Base-by-base conservation (phyloP, 345 rosid species). In the Salix brachista region DNA sequence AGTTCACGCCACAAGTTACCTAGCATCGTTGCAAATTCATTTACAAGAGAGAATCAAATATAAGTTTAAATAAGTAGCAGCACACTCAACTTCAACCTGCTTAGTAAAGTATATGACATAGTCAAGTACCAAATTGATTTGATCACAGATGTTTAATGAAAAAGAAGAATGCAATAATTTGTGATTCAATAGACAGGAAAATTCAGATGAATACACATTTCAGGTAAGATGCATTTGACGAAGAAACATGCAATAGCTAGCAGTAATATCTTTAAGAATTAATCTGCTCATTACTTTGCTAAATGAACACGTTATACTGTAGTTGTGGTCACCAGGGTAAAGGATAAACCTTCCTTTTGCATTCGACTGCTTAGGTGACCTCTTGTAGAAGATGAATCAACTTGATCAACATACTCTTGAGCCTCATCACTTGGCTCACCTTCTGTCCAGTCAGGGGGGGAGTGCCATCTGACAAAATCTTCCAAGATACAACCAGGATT, bases 381-480 rank as follows among this genome's bases (percentile, higher is more conserved):
- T 87, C 83, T 89, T 77, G 62, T 36, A 26, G 79, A 83, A 50
- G 83, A 85, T 65, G 89, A 82, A 64, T 86, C 86, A 81, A 71
- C 46, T 69, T 78, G 84, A 54, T 85, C 90, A 60, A 48, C 71
- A 52, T 68, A 80, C 65, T 85, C 86, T 3, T 75, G 78, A 21
- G 67, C 65, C 81, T 89, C 92, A 75, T 81, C 81, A 36, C 71
- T 71, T 58, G 77, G 81, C 76, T 87, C 96, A 83, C 75, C 76
- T 77, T 89, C 93, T 58, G 89, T 86, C 99, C 99, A 96, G 87
- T 96, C 99, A 41, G 99, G 99, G 42, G 99, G 99, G 74, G 98
- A 96, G 79, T 92, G 93, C 99, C 99, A 96, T 87, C 99, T 87
- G 71, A 96, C 97, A 90, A 96, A 96, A 88, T 96, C 99, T 85